Evolutionary conservation across 2,329 filamentous ascomycete species (phyloP).

Genomic region (Aspergillus udagawae): DNA sequence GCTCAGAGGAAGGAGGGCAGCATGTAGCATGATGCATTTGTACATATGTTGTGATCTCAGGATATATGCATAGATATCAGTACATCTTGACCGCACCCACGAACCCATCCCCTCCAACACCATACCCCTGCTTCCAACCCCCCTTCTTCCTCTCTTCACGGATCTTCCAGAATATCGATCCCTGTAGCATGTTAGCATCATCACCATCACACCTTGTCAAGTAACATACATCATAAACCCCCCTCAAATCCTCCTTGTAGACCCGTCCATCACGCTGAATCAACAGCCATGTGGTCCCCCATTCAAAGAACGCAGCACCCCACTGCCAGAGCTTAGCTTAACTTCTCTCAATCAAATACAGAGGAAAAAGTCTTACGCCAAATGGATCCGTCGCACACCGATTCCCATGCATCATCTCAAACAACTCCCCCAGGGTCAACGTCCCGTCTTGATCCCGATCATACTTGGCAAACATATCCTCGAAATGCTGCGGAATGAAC

Average conservation of each 20-base stretch:
- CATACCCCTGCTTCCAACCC: neutral
- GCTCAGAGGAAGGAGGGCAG: no score
- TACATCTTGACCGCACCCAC: no score
- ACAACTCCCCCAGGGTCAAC: constrained; percentile 38
- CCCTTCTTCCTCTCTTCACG: neutral
- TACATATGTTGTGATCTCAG: no score
- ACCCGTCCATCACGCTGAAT: constrained; percentile 27
- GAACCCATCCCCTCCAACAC: no score
- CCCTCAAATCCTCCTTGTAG: constrained; percentile 26
- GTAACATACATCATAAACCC: constrained; percentile 35
- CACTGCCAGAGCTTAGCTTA: constrained; percentile 28
- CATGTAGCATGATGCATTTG: no score
- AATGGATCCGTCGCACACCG: constrained; percentile 42
- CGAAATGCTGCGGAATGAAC: constrained; percentile 45
- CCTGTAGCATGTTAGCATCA: neutral
- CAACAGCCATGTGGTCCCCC: constrained; percentile 28
- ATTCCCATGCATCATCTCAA: constrained; percentile 39
- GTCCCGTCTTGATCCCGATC: constrained; percentile 35
- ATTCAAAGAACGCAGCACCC: constrained; percentile 45
- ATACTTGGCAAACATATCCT: constrained; percentile 48
- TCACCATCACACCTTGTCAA: no score
- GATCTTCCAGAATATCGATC: neutral
- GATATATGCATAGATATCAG: no score
- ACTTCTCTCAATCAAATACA: no score
- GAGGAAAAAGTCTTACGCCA: constrained; percentile 22